These are phyloP conservation scores for Schizosaccharomyces lindneri DNA, from an alignment of 805 yeast genomes.

Conservation along the genomic window DNA sequence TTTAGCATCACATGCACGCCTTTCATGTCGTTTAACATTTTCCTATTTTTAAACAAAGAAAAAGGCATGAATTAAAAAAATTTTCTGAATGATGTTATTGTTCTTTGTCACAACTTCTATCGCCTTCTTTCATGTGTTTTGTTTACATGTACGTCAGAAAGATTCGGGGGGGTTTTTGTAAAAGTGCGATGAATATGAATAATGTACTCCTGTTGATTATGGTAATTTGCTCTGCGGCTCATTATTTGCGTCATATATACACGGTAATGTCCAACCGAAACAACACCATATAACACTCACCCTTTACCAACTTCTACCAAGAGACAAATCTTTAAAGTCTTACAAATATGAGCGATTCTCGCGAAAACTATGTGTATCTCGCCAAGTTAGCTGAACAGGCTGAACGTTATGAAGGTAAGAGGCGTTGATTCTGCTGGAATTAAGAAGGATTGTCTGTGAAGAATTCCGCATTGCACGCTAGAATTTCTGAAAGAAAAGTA, in stretches of 20 bases:
- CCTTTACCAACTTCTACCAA: neutral
- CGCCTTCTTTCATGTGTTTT: too few relatives aligned
- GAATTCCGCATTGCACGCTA: neutral
- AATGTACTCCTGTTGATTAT: too few relatives aligned
- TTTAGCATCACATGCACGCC: too few relatives aligned
- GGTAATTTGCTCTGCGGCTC: neutral
- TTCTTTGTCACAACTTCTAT: too few relatives aligned
- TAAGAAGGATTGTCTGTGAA: neutral
- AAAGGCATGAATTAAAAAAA: too few relatives aligned
- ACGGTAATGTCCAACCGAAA: neutral
- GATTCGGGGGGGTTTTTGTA: too few relatives aligned
- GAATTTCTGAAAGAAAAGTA: too few relatives aligned
- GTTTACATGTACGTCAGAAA: too few relatives aligned
- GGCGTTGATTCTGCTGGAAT: neutral
- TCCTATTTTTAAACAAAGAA: too few relatives aligned
- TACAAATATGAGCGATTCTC: slow-evolving; percentile 1
- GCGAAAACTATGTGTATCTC: slow-evolving; percentile 77
- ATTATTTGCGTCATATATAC: neutral
- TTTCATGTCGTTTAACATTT: too few relatives aligned
- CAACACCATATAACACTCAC: neutral
- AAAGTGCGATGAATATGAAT: too few relatives aligned
- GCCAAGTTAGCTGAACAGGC: slow-evolving; percentile 98
- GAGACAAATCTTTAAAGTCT: neutral
- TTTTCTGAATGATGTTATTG: too few relatives aligned
- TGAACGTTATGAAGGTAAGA: slow-evolving; percentile 96